phyloP scores from a whole-genome alignment of 257 asterid genomes.

The Solanum bulbocastanum region DNA sequence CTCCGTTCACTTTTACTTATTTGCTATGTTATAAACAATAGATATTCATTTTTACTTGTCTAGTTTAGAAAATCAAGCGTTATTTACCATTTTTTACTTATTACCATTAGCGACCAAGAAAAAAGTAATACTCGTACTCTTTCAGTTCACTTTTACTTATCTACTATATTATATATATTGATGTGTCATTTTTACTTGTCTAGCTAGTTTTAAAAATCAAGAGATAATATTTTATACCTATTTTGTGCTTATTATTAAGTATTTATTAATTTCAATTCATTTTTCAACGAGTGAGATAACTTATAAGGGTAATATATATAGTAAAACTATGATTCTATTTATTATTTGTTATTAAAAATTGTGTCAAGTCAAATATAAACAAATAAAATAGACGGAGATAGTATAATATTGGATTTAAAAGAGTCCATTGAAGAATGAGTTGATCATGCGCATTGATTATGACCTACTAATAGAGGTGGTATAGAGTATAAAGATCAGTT shows the following conservation, averaged over 20 bases:
- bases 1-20: no score
- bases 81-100: not conserved
- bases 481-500: not conserved
- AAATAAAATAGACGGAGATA: rapidly evolving
- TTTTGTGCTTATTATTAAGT: not conserved
- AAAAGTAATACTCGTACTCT: not conserved
- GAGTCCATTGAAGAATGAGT: not conserved
- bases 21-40: no score
- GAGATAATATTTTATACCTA: no score
- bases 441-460: not conserved
- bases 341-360: no score
- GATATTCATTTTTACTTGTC: not conserved
- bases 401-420: not conserved
- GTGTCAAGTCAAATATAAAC: not conserved
- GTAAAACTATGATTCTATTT: no score
- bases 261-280: no score
- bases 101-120: not conserved
- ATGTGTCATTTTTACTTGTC: not conserved
- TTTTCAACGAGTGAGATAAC: not conserved
- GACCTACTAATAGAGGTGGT: not conserved
- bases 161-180: no score
- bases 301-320: not conserved
- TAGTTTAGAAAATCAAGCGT: no score
- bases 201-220: no score
- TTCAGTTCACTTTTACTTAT: not conserved